These are phyloP conservation scores for Cladosporium sp. DNA, from an alignment of 2,329 filamentous ascomycete genomes.

Conservation along the genomic window DNA sequence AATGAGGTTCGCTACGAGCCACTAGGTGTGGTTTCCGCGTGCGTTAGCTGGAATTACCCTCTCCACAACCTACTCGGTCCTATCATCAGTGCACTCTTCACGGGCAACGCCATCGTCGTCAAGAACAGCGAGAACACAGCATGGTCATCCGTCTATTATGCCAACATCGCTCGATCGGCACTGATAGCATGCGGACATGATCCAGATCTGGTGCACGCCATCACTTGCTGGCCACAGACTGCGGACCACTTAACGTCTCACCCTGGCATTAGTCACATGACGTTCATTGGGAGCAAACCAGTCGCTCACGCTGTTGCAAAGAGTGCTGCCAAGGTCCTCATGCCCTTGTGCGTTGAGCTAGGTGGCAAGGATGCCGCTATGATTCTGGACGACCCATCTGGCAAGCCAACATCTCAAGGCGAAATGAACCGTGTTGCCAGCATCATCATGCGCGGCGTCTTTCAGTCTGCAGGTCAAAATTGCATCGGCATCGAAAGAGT, in stretches of 20 bases:
- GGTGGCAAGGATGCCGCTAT: slow-evolving; percentile 94
- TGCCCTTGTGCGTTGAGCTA: slow-evolving; percentile 80
- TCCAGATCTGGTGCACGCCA: slow-evolving; percentile 71
- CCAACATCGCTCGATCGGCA: slow-evolving; percentile 69
- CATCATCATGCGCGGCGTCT: slow-evolving; percentile 83
- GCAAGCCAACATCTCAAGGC: slow-evolving; percentile 38
- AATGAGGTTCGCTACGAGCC: slow-evolving; percentile 90
- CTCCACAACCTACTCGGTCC: slow-evolving; percentile 94
- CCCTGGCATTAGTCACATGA: slow-evolving; percentile 76
- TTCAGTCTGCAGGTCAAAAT: slow-evolving; percentile 94
- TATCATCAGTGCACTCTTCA: slow-evolving; percentile 82
- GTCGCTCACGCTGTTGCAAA: slow-evolving; percentile 84
- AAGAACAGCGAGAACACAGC: slow-evolving; percentile 95
- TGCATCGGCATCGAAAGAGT: slow-evolving; percentile 96
- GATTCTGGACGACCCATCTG: slow-evolving; percentile 68
- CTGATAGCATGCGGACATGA: slow-evolving; percentile 77
- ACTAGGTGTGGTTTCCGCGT: slow-evolving; percentile 82
- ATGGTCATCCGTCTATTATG: slow-evolving; percentile 83
- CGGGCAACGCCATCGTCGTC: slow-evolving; percentile 85
- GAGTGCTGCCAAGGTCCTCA: slow-evolving; percentile 79
- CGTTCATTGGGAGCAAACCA: slow-evolving; percentile 85
- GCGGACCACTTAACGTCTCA: slow-evolving; percentile 81
- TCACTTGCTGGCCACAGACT: slow-evolving; percentile 81
- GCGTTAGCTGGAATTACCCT: slow-evolving; percentile 79
- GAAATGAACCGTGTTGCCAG: slow-evolving; percentile 67